Conservation (phyloP, 2,329 filamentous ascomycete species). For the Tympanopsis confertula region DNA sequence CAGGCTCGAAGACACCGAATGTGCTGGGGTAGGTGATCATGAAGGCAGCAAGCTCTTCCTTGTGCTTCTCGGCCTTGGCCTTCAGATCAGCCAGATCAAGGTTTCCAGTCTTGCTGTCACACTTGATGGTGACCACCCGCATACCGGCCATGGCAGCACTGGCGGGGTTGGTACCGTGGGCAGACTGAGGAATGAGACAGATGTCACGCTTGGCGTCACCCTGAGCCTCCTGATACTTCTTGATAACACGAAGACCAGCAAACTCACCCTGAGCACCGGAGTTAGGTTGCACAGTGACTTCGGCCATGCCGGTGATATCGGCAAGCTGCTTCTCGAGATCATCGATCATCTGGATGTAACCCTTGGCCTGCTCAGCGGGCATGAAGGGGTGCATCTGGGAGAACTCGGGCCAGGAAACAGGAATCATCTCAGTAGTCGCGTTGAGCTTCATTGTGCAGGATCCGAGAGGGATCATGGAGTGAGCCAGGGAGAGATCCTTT, state of each 20-base stretch:
- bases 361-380: conserved; percentile 47
- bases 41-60: conserved; percentile 75
- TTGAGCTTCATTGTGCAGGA: conserved; percentile 99
- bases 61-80: conserved; percentile 79
- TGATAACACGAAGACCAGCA: conserved; percentile 76
- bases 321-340: conserved; percentile 67
- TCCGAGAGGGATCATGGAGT: conserved; percentile 95
- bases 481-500: conserved; percentile 84
- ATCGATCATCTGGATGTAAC: conserved; percentile 60
- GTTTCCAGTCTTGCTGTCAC: conserved; percentile 76
- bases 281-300: conserved; percentile 85
- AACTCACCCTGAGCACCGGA: conserved; percentile 95
- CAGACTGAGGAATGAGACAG: conserved; percentile 87
- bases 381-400: conserved; percentile 74
- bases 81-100: conserved; percentile 77
- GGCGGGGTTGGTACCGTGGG: conserved; percentile 90
- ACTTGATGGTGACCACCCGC: conserved; percentile 87
- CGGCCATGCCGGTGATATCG: conserved; percentile 79
- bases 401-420: conserved; percentile 67
- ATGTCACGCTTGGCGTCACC: conserved; percentile 68
- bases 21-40: conserved; percentile 97
- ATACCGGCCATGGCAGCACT: conserved; percentile 93
- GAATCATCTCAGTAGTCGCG: conserved; percentile 83
- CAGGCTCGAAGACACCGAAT: conserved; percentile 87
- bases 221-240: conserved; percentile 67